phyloP scores from a whole-genome alignment of 2,329 filamentous ascomycete species.

The Elsinoe perseae region DNA sequence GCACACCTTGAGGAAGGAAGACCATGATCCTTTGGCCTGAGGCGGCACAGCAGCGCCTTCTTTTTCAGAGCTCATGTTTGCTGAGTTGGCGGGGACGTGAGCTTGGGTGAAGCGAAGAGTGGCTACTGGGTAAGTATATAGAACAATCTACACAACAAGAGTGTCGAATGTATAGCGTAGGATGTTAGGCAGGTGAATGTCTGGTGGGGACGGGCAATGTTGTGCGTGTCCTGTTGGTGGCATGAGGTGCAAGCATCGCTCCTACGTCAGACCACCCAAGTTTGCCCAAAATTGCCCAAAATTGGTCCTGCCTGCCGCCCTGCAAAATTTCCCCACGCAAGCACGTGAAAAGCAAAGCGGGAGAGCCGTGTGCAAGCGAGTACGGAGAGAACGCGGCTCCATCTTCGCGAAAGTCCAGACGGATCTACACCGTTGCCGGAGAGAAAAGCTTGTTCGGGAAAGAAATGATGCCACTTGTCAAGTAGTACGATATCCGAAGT shows the following conservation, averaged over 20 bases:
- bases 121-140: too few species aligned
- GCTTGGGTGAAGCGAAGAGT: too few species aligned
- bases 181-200: neutral
- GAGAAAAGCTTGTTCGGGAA: slow-evolving; percentile 7
- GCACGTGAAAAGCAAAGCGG: slow-evolving; percentile 11
- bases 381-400: neutral
- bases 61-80: slow-evolving; percentile 22
- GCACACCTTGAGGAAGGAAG: slow-evolving; percentile 42
- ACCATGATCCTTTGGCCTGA: slow-evolving; percentile 41
- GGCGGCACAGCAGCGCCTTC: slow-evolving; percentile 42
- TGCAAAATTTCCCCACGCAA: neutral
- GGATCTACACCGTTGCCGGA: slow-evolving; percentile 13
- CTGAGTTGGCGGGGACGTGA: too few species aligned
- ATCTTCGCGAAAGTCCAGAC: neutral
- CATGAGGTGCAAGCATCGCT: neutral
- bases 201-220: neutral
- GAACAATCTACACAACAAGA: too few species aligned
- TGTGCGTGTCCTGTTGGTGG: neutral
- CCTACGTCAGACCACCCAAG: slow-evolving; percentile 14
- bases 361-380: neutral
- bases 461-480: slow-evolving; percentile 11
- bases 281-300: neutral
- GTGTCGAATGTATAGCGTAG: too few species aligned
- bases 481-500: neutral
- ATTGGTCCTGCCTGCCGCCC: neutral